Base-by-base conservation (phyloP, 2,329 filamentous ascomycete species). In the Orbilia ellipsospora region DNA sequence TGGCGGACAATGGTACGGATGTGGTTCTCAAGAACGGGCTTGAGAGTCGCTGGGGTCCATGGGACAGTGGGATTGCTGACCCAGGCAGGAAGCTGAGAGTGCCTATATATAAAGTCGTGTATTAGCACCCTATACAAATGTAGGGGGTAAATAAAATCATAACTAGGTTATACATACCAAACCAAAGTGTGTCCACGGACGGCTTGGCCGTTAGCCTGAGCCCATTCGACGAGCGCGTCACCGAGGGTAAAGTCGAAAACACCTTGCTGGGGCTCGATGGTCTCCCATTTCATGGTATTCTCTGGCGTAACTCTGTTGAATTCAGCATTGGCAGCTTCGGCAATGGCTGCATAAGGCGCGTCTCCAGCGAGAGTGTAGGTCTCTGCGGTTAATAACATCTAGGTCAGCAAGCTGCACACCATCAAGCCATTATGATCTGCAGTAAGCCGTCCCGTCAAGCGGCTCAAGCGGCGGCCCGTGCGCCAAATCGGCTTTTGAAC, bases 121-220 rank as follows among this genome's bases (percentile, higher is more conserved):
- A 36, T 36, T 36, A 36, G 31, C 31, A 40, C 20, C 40, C 4
- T 2, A 23, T 23, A 23, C 23, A 2, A 23, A 23, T 23, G 26
- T 55, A 7, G 1, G 16, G 13, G 1, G 42, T n/a, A 16, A 48
- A 42, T 12, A 45, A 44, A 40, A 67, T 63, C 26, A 36, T 73
- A 68, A 77, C 66, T 73, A 6, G 64, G 76, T 4, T 23, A 36
- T 50, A 26, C 64, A 51, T 69, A 75, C 72, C 72, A 75, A 23
- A 75, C 72, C 51, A 75, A 63, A 61, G 85, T 89, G 80, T 92
- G 90, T 81, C 90, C 91, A 66, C 90, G 84, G 61, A 90, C 79
- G 26, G 87, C 78, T 81, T 87, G 84, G 2, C 83, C 81, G 74
- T 87, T 86, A 40, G 80, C 80, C 78, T 83, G 82, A 12, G 86